Evolutionary conservation across 257 asterid species (phyloP).

Genomic region (Coffea canephora): DNA sequence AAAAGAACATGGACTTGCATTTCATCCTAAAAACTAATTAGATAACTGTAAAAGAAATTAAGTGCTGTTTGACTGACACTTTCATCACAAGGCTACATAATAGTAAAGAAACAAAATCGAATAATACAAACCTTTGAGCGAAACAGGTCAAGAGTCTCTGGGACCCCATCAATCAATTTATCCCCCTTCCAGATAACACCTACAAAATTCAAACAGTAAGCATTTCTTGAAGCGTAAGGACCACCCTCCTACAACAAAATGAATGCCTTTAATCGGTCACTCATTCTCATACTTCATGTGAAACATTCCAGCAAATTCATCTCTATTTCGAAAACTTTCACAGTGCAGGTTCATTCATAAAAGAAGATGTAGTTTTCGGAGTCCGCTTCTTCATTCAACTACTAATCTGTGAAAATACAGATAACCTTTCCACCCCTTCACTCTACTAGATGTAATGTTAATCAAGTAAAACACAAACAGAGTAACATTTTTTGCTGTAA

Average conservation of each 20-base stretch:
- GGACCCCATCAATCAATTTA: conserved; percentile 90
- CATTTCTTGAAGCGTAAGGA: not conserved
- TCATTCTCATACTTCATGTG: conserved; percentile 1
- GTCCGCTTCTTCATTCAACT: not conserved
- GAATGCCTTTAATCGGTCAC: too few relatives aligned
- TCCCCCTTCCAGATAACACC: conserved; percentile 99
- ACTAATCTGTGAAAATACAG: not conserved
- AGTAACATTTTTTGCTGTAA: not conserved
- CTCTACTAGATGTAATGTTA: not conserved
- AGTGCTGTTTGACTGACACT: not conserved
- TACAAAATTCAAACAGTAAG: conserved; percentile 27
- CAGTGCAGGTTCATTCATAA: too few relatives aligned
- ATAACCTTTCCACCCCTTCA: not conserved
- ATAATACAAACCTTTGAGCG: conserved; percentile 66
- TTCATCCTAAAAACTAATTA: not conserved
- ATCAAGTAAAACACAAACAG: not conserved
- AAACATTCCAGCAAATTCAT: not conserved
- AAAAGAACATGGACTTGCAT: not conserved
- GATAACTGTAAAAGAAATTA: not conserved
- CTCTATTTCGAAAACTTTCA: not conserved
- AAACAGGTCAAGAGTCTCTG: conserved; percentile 96
- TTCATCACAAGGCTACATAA: not conserved
- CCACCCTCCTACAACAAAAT: not conserved
- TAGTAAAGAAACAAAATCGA: not conserved
- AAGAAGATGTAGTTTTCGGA: not conserved